Conservation (phyloP, 768 basidiomycete genomes). For the Termitomyces eurrhizus region DNA sequence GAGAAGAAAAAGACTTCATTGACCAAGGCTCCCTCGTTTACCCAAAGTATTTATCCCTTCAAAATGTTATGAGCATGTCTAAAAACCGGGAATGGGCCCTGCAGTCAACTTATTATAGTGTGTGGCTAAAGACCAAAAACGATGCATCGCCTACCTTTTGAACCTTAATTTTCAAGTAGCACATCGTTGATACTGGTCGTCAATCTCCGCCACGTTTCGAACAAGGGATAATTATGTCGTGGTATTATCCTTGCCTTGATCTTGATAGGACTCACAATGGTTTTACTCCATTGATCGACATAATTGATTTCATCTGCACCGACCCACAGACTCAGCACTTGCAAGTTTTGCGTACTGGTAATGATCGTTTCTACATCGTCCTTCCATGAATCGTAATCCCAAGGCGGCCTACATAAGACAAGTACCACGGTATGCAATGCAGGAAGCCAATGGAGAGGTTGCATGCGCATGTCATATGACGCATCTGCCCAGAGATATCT, state of each 20-base stretch:
- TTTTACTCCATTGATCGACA: background rate
- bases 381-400: background rate
- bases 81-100: too few species aligned
- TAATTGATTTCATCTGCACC: background rate
- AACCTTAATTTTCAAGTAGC: background rate
- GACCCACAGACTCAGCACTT: background rate
- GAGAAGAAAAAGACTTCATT: conserved; percentile 13
- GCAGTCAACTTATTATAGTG: too few species aligned
- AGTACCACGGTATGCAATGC: background rate
- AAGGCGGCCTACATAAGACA: background rate
- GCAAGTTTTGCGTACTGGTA: background rate
- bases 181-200: background rate
- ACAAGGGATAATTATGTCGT: background rate
- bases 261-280: background rate
- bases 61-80: too few species aligned
- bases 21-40: conserved; percentile 49
- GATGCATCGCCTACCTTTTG: background rate
- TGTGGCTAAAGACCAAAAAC: too few species aligned
- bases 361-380: background rate
- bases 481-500: background rate
- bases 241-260: background rate
- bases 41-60: conserved; percentile 48
- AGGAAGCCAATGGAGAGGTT: background rate
- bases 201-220: background rate
- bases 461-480: background rate